Base-by-base conservation (phyloP, 768 basidiomycete species). In the Phylloporus arenicola region DNA sequence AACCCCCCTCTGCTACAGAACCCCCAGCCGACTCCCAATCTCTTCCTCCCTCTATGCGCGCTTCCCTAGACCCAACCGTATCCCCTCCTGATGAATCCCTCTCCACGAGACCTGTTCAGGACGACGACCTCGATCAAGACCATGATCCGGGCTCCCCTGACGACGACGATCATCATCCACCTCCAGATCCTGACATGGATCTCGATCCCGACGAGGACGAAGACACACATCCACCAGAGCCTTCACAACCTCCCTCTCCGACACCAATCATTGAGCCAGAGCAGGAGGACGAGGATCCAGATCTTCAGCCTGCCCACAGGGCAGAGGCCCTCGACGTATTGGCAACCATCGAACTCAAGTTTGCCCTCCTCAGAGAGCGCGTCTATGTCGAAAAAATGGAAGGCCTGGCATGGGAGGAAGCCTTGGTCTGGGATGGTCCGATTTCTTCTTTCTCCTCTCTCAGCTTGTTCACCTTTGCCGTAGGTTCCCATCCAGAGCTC, bases 371-470 rank as follows among this genome's bases (percentile, higher is more conserved):
- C 49, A 72, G 95, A 42, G 93, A 97, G 64, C 75, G 82, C 44
- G 75, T 97, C 14, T 97, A 94, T 65, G 76, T 97, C 17, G 95
- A 98, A 70, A 88, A 93, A 65, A 92, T 97, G 91, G 88, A 92
- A 35, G 82, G 81, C 4, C 72, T 95, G 8, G 86, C 88, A 30
- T 86, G 84, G 81, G 95, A 98, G 67, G 92, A 97, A 62, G 71
- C 79, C 13, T 72, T 93, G 59, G 77, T 98, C 20, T 73, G 79
- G 25, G 79, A 84, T 38, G 88, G 93, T 92, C 57, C 58, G 83
- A 19, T 4, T 7, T 16, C 2, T 35, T 38, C 22, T 45, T 43
- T 29, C 44, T 7, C 19, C 25, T 16, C 6, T 39, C 31, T 48
- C 1, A n/a, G 19, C 43, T 60, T 11, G 35, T 38, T 46, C 39